Percentiles rank a stretch among this genome's conserved stretches.
Evolutionary conservation across 495 filamentous ascomycete species (phyloP).

Genomic region (Trichoderma parareesei): DNA sequence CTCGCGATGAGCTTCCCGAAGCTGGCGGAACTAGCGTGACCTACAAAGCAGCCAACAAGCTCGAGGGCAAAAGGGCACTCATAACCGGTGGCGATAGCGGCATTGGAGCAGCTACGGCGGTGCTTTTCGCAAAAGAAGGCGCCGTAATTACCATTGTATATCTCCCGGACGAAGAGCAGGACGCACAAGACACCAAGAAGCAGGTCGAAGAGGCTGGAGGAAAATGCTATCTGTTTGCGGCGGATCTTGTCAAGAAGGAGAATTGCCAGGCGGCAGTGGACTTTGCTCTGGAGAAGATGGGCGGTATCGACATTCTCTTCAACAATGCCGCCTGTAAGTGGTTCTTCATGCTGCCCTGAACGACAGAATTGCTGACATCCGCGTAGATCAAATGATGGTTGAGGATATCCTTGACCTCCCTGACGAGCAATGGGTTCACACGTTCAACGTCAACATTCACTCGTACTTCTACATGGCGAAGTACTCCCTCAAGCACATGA

Average conservation of each 20-base stretch:
- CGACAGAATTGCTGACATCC: not conserved
- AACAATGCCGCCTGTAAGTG: constrained; percentile 60
- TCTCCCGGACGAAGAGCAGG: constrained; percentile 66
- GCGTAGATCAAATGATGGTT: constrained; percentile 54
- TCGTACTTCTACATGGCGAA: constrained; percentile 70
- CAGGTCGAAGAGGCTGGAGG: constrained; percentile 56
- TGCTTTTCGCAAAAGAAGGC: constrained; percentile 78
- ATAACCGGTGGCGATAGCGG: constrained; percentile 81
- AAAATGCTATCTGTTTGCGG: constrained; percentile 51
- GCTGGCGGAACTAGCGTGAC: constrained; percentile 61
- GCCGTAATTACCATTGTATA: constrained; percentile 69
- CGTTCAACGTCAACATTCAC: constrained; percentile 71
- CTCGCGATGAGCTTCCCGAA: constrained; percentile 59
- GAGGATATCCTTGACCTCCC: constrained; percentile 62
- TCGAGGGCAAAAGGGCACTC: constrained; percentile 63
- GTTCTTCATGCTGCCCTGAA: not conserved
- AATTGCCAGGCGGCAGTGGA: constrained; percentile 68
- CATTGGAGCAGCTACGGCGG: constrained; percentile 70
- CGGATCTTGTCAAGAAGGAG: constrained; percentile 52
- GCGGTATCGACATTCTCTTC: constrained; percentile 66
- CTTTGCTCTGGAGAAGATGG: constrained; percentile 53
- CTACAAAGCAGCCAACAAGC: constrained; percentile 74
- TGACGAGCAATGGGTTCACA: constrained; percentile 71
- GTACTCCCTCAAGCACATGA: constrained; percentile 69
- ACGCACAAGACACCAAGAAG: constrained; percentile 65